Evolutionary conservation across 192 early-diverging fungal genomes (phyloP), one percentile per base, ranked within the genome.

Genomic region (Borealophlyctis nickersoniae): DNA sequence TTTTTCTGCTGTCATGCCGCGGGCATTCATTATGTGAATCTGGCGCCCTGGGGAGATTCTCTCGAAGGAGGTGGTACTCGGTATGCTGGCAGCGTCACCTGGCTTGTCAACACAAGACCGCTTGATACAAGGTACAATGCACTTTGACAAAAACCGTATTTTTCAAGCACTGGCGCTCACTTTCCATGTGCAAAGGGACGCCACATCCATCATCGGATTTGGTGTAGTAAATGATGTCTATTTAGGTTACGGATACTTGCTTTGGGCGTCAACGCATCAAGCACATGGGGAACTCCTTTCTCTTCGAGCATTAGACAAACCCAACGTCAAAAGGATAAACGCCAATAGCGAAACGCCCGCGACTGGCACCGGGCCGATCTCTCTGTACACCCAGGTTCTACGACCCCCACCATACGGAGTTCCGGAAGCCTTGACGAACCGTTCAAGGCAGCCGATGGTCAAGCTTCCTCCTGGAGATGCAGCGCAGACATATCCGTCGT

Each of bases 1-100:
- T 86, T 88, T 52, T 93, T 87, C 58, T 73, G 82, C 4, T 84
- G 88, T 35, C 90, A 93, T 58, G 66, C 78, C 24, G 74, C 74
- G 48, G 92, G 90, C 48, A 86, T 82, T 1, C 88, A 92, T 66
- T 77, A 79, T 13, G 69, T 91, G 4, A 78, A 79, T 24, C 73
- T 87, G 31, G 71, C 77, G 16, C 70, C 71, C 53, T 89, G 89
- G 87, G 36, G 19, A 81, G 23, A 69, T 71, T 3, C 29, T 63
- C 11, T 49, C 86, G 48, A 65, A 69, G 7, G 58, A 16, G 29
- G 19, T 2, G 23, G 13, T 34, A 26, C 19, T 19, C 16, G 35
- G 29, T 9, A 58, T 19, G n/a, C 28, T 7, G 57, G 35, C n/a
- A n/a, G n/a, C 9, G 13, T 58, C 57, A 36, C 19, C 13, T 58